These are phyloP conservation scores for Brassica incana DNA, from an alignment of 345 rosid species.

Conservation along the genomic window DNA sequence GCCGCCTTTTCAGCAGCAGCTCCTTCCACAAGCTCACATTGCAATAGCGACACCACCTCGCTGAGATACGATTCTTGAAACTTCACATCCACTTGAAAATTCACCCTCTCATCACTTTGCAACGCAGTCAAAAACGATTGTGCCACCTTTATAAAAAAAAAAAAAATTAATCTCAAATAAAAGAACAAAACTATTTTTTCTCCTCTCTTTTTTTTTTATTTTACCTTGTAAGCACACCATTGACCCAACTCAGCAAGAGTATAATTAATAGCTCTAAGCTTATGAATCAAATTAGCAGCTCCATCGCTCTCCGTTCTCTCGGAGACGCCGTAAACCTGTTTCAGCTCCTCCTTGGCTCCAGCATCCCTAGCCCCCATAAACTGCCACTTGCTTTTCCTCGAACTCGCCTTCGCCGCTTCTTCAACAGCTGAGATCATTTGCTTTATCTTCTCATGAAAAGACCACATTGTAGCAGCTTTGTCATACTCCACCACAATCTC, in stretches of 20 bases:
- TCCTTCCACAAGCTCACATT: slow-evolving; percentile 87
- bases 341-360: slow-evolving; percentile 92
- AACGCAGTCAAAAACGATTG: slow-evolving; percentile 87
- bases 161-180: not conserved
- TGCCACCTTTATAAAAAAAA: slow-evolving; percentile 67
- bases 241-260: slow-evolving; percentile 96
- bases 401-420: slow-evolving; percentile 89
- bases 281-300: slow-evolving; percentile 93
- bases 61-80: slow-evolving; percentile 88
- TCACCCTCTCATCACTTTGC: slow-evolving; percentile 90
- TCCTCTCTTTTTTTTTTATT: not conserved
- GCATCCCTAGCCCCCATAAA: slow-evolving; percentile 99
- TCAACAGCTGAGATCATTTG: slow-evolving; percentile 87
- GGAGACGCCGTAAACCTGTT: slow-evolving; percentile 94
- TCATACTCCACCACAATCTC: slow-evolving; percentile 93
- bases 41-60: slow-evolving; percentile 76
- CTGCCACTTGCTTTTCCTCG: slow-evolving; percentile 94
- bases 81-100: slow-evolving; percentile 91
- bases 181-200: not conserved
- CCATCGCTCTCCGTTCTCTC: slow-evolving; percentile 99
- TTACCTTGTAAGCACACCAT: slow-evolving; percentile 99
- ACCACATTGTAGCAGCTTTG: slow-evolving; percentile 94
- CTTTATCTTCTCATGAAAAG: slow-evolving; percentile 89
- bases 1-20: slow-evolving; percentile 68
- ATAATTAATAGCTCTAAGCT: slow-evolving; percentile 88